phyloP scores from a whole-genome alignment of 1,284 basidiomycete genomes.

The Fomes fomentarius region DNA sequence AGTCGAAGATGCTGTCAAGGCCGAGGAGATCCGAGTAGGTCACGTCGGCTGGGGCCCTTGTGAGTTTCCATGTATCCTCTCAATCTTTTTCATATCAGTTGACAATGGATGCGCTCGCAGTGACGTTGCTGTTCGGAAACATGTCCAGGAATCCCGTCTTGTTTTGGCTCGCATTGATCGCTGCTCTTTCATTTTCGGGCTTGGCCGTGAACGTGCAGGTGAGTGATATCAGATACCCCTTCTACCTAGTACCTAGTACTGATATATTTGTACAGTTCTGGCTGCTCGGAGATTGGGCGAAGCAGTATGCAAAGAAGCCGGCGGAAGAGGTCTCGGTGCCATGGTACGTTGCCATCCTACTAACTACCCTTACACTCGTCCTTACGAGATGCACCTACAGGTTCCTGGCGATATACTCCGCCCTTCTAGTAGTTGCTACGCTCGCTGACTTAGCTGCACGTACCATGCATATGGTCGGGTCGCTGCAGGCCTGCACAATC shows the following conservation, averaged over 20 bases:
- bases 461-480: slow-evolving; percentile 39
- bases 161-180: slow-evolving; percentile 39
- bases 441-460: slow-evolving; percentile 30
- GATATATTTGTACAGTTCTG: slow-evolving; percentile 22
- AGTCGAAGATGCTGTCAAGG: slow-evolving; percentile 41
- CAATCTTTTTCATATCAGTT: neutral
- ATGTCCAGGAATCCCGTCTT: slow-evolving; percentile 31
- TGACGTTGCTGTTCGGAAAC: slow-evolving; percentile 34
- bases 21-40: slow-evolving; percentile 59
- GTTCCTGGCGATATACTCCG: slow-evolving; percentile 45
- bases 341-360: slow-evolving; percentile 26
- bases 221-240: slow-evolving; percentile 13
- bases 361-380: too few species aligned
- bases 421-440: slow-evolving; percentile 35
- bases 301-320: slow-evolving; percentile 28
- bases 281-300: slow-evolving; percentile 26
- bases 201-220: slow-evolving; percentile 23
- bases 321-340: slow-evolving; percentile 8
- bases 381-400: slow-evolving; percentile 14
- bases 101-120: slow-evolving; percentile 19
- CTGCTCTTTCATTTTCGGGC: slow-evolving; percentile 27
- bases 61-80: slow-evolving; percentile 13
- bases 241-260: too few species aligned
- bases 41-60: slow-evolving; percentile 48
- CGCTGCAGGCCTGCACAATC: slow-evolving; percentile 50